Base-by-base conservation (phyloP, 257 asterid species). In the Anisodus acutangulus region DNA sequence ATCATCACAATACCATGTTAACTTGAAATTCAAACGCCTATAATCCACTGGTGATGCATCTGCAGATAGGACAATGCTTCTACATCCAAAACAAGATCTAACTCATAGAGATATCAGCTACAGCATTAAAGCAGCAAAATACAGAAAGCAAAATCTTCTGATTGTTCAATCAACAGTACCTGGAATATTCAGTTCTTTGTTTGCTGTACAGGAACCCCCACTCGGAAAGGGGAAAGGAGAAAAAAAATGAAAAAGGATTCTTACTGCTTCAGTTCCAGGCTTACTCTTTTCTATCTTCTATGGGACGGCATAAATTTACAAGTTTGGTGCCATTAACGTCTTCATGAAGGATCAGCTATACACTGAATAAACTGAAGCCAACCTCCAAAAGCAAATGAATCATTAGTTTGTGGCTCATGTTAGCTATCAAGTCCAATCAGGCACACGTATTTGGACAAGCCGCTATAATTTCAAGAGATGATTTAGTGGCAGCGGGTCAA, bases 271-370 rank as follows among this genome's bases (percentile, higher is more conserved):
- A 84, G 79, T 74, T 82, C 92, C 85, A 80, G 90, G 86, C 63
- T 82, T 53, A 67, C 84, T 59, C 87, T 85, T 63, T 84, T 89
- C 85, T 85, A 88, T 88, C 89, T 76, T 89, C 91, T 90, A 86
- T 87, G 81, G 87, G 88, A 86, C 84, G 82, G 7, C 81, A 87
- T 83, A 81, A 90, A 89, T 92, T 86, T 89, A 92, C 95, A 90
- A 78, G 83, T 90, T 87, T 78, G 78, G 66, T 79, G 84, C 87
- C 84, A 84, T 70, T 85, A 87, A 88, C 85, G 79, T 31, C 79
- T 79, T 43, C 66, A 82, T 81, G 76, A 89, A 90, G 89, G 84
- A 82, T 90, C 88, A 86, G 90, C 94, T 88, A 87, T 91, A 87
- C 95, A 89, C 81, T 81, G 72, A 79, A 87, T 84, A 80, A 81